phyloP scores from a whole-genome alignment of 148 eudicot genomes.

The Euryodendron excelsum region DNA sequence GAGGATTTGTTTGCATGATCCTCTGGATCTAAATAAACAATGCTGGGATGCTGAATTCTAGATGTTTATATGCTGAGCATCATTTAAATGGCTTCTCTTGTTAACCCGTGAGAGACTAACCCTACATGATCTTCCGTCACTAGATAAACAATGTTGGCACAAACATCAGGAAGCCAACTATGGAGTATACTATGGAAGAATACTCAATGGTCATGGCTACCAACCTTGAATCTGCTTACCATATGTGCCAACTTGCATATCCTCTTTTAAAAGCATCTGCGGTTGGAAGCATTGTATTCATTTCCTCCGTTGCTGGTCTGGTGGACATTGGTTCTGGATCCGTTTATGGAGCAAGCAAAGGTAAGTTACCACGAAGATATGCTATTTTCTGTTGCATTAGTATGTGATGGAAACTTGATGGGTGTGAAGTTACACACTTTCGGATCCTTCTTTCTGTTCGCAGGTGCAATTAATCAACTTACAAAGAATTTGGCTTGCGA shows the following conservation, averaged over 20 bases:
- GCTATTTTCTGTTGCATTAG: neutral
- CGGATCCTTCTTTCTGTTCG: constrained; percentile 10
- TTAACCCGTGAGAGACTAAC: neutral
- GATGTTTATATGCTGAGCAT: neutral
- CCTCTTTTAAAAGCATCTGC: constrained; percentile 80
- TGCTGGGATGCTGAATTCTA: neutral
- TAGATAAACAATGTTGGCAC: constrained; percentile 94
- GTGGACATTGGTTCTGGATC: constrained; percentile 54
- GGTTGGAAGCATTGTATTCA: constrained; percentile 67
- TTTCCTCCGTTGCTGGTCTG: constrained; percentile 89
- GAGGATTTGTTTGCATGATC: neutral
- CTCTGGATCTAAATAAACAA: neutral
- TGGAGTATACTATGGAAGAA: constrained; percentile 63
- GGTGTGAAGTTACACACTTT: neutral
- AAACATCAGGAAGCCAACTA: constrained; percentile 68
- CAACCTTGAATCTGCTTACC: constrained; percentile 89
- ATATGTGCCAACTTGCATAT: constrained; percentile 76
- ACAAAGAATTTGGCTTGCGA: constrained; percentile 83
- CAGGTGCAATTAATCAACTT: constrained; percentile 80
- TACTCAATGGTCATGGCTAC: constrained; percentile 61
- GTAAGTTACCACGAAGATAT: constrained; percentile 20
- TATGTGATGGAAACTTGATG: neutral
- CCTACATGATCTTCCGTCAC: neutral
- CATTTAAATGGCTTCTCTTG: neutral
- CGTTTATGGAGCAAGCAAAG: constrained; percentile 78